Evolutionary conservation across 2,329 filamentous ascomycete species (phyloP), one percentile per base, ranked within the genome.

Genomic region (Epichloe baconii): DNA sequence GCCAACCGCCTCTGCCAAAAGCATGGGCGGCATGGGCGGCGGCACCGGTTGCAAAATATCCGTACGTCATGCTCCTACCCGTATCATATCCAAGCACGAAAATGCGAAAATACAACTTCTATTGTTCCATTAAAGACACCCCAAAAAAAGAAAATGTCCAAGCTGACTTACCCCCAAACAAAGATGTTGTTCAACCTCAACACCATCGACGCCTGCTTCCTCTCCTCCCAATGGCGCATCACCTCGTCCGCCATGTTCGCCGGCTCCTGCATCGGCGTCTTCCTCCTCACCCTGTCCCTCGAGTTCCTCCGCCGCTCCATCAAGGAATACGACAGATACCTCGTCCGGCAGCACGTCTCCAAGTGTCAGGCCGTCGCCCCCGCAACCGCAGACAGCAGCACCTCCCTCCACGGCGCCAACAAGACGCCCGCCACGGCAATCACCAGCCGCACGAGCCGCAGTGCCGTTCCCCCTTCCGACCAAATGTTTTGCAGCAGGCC

Each of bases 161-260:
- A 12, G 41, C 11, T 19, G 21, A 50, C 19, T 4, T 11, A 1
- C 6, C 1, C 12, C 36, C 0, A 26, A 26, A 38, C 1, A 15
- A 52, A 86, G 83, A 89, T 88, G 85, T 71, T 87, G 41, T 88
- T 85, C 83, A 89, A 88, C 66, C 87, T 83, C 83, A 74, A 85
- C 64, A 84, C 82, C 3, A 71, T 86, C 62, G 80, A 85, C 62
- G 68, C 82, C 19, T 88, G 66, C 59, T 91, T 93, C 74, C 76
- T 93, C 61, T 69, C 83, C 23, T 59, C 64, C 7, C 72, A 75
- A 21, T 93, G 87, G 86, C 81, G 81, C 61, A 77, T 91, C 64
- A 82, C 71, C 15, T 83, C 82, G 23, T 68, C 66, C 3, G 82
- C 77, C 64, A 84, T 84, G 76, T 91, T 94, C 62, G 86, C 84